Evolutionary conservation across 129 eudicot species (phyloP), one percentile per base, ranked within the genome.

Genomic region (Flaveria bidentis): DNA sequence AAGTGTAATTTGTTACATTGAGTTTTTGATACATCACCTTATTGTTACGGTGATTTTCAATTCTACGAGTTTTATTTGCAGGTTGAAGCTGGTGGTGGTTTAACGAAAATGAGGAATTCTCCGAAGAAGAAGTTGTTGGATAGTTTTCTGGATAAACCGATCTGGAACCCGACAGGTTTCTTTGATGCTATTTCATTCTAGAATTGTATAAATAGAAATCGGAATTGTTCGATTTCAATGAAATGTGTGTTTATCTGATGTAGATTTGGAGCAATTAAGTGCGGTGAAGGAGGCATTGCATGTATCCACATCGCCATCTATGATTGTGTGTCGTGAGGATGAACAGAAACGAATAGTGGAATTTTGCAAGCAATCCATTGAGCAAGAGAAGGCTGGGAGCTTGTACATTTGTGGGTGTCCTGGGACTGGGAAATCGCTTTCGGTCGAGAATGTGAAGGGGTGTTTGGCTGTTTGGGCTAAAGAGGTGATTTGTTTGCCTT

Each of bases 381-480:
- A 86, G 58, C 82, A 86, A 73, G 89, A 83, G 83, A 93, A 88
- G 62, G 83, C 92, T 44, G 98, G 97, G 80, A 93, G 97, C 78
- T 82, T 93, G 79, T 93, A 90, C 77, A 72, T 85, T 7, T 93
- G 98, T 84, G 98, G 98, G 2, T 85, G 92, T 50, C 97, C 98
- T 0, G 98, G 98, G 76, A 93, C 97, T 18, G 98, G 97, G 16
- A 93, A 93, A 80, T 86, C 98, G n/a, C 82, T 93, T 68, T 85
- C 90, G 20, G 86, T 91, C 92, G 99, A 91, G 30, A 95, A 87
- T 69, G 89, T 91, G 42, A 91, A 83, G 74, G 84, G 78, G 42
- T 76, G 76, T 36, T 76, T 95, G 28, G 67, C 84, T 69, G 52
- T 76, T 76, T 95, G 97, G 97, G 82, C 94, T 55, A 86, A 87